Evolutionary conservation across 495 filamentous ascomycete species (phyloP).

Genomic region (Neurospora sp.): DNA sequence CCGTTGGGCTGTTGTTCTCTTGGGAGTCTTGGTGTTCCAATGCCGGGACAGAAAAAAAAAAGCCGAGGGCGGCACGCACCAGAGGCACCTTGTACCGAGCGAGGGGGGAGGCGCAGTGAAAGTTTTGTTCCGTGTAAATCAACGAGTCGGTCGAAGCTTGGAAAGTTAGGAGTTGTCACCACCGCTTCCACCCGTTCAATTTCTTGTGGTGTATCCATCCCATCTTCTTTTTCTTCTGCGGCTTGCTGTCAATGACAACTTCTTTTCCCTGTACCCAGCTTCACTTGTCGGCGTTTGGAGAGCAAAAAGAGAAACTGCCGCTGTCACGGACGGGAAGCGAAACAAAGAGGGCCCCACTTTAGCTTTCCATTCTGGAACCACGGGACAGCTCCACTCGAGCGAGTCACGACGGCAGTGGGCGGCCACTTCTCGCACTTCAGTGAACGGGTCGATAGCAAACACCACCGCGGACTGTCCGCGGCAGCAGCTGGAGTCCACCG

Average conservation of each 20-base stretch:
- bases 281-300: neutral
- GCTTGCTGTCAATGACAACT: neutral
- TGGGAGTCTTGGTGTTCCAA: neutral
- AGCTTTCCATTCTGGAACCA: constrained; percentile 21
- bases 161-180: neutral
- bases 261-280: neutral
- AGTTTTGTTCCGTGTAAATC: neutral
- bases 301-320: neutral
- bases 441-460: neutral
- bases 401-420: constrained; percentile 18
- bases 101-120: neutral
- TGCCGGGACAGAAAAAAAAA: neutral
- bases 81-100: neutral
- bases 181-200: neutral
- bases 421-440: neutral
- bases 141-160: neutral
- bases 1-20: neutral
- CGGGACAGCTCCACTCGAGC: constrained; percentile 13
- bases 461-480: neutral
- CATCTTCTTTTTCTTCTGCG: neutral
- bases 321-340: neutral
- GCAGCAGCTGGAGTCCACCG: neutral
- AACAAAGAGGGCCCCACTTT: constrained; percentile 19
- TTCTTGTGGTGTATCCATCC: neutral
- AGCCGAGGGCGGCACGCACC: neutral